Evolutionary conservation across 2,329 filamentous ascomycete species (phyloP).

Genomic region (Thielaviopsis cerberus): DNA sequence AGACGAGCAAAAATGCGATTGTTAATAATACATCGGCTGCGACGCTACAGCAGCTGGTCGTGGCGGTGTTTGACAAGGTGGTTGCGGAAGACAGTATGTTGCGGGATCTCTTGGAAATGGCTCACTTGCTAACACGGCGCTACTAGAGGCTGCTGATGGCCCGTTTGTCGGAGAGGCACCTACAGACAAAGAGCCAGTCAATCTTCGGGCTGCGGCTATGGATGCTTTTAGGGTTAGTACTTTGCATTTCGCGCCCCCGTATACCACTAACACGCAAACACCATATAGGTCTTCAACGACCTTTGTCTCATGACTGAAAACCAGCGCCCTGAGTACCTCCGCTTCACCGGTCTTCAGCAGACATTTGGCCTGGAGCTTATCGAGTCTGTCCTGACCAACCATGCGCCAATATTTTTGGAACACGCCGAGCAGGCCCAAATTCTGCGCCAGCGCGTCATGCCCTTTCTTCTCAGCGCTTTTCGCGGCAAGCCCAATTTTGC

Average conservation of each 20-base stretch:
- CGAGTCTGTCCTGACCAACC: slow-evolving; percentile 73
- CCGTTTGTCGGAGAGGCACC: slow-evolving; percentile 49
- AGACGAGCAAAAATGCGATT: slow-evolving; percentile 78
- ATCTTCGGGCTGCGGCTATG: slow-evolving; percentile 56
- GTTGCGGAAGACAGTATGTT: slow-evolving; percentile 57
- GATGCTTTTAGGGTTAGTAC: slow-evolving; percentile 57
- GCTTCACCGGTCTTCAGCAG: slow-evolving; percentile 57
- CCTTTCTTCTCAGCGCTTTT: slow-evolving; percentile 59
- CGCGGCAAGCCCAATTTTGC: slow-evolving; percentile 66
- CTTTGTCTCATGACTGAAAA: slow-evolving; percentile 75
- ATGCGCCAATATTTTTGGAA: slow-evolving; percentile 57
- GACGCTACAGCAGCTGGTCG: slow-evolving; percentile 86
- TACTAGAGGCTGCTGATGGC: slow-evolving; percentile 28
- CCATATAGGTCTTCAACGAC: slow-evolving; percentile 58
- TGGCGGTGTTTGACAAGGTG: slow-evolving; percentile 85
- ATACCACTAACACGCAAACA: not conserved
- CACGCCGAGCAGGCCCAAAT: slow-evolving; percentile 70
- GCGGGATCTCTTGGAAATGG: not conserved
- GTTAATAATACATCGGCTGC: slow-evolving; percentile 92
- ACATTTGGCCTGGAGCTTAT: slow-evolving; percentile 81
- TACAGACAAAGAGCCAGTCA: slow-evolving; percentile 42
- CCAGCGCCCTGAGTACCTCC: slow-evolving; percentile 64
- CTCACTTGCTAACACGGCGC: not conserved
- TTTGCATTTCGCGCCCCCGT: not conserved
- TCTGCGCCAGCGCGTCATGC: slow-evolving; percentile 60